These are phyloP conservation scores for Choricystis sp. DNA, from an alignment of 139 green algal genomes.

Conservation along the genomic window DNA sequence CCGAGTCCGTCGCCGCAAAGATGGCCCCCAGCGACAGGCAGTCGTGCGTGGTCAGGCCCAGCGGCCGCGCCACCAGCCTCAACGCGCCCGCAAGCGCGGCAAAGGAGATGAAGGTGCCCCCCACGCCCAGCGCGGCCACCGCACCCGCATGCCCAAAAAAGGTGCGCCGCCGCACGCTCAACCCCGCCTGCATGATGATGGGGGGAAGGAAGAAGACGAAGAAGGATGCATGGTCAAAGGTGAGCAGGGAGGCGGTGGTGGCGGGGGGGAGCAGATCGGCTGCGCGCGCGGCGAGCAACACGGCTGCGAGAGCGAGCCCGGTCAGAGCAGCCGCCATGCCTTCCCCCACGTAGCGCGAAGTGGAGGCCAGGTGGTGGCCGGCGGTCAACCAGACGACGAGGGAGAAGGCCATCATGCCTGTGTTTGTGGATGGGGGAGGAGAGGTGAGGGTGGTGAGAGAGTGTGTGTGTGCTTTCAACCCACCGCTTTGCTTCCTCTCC, in stretches of 20 bases:
- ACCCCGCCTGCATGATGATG: constrained; percentile 69
- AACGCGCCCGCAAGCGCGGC: neutral
- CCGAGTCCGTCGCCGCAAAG: constrained; percentile 74
- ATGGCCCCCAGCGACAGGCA: constrained; percentile 67
- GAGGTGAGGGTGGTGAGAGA: neutral
- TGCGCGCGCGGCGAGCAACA: neutral
- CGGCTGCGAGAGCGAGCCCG: neutral
- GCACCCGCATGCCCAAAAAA: constrained; percentile 63
- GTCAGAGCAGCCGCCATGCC: neutral
- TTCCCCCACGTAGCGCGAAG: neutral
- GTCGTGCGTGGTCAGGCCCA: constrained; percentile 12
- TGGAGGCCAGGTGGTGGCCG: neutral
- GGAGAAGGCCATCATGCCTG: neutral
- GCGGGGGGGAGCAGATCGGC: neutral
- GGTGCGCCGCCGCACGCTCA: constrained; percentile 64
- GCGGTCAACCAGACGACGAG: neutral
- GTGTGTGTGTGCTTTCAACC: neutral
- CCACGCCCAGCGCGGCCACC: constrained; percentile 43
- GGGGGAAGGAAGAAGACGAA: constrained; percentile 52
- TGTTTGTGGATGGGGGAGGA: neutral
- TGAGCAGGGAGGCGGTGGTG: constrained; percentile 6
- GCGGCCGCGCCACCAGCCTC: neutral
- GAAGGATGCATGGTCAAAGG: constrained; percentile 37
- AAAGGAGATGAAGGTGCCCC: constrained; percentile 39
- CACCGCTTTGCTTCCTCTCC: neutral